These are phyloP conservation scores for Meredithiella fracta DNA, from an alignment of 2,329 filamentous ascomycete genomes.

Conservation along the genomic window DNA sequence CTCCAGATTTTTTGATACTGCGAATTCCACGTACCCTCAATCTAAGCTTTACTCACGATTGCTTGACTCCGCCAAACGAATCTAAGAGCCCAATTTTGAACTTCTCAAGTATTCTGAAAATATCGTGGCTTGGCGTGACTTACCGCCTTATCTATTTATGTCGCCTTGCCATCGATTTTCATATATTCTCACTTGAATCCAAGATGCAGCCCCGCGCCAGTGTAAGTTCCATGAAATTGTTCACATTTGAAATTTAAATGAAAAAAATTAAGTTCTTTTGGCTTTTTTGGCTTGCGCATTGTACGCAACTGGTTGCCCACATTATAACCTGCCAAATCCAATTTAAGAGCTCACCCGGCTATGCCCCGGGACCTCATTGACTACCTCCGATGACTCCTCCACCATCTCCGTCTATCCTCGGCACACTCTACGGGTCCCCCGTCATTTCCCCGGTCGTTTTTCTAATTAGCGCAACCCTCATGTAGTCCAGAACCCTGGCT, in stretches of 20 bases:
- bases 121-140: not conserved
- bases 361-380: not conserved
- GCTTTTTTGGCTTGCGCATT: not conserved
- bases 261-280: not conserved
- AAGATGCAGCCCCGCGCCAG: conserved; percentile 13
- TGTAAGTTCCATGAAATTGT: conserved; percentile 9
- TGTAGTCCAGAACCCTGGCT: conserved; percentile 8
- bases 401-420: not conserved
- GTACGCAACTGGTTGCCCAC: not conserved
- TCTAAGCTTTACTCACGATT: not conserved
- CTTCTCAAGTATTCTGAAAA: not conserved
- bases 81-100: no score
- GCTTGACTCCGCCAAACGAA: no score
- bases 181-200: not conserved
- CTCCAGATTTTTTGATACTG: not conserved
- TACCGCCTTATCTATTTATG: not conserved
- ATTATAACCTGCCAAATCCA: conserved; percentile 9
- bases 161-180: not conserved
- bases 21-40: not conserved
- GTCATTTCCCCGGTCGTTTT: no score
- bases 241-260: not conserved
- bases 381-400: not conserved
- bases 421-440: no score
- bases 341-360: conserved; percentile 2
- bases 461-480: no score